phyloP scores from a whole-genome alignment of 192 early-diverging fungal species.

The Linnemannia exigua region DNA sequence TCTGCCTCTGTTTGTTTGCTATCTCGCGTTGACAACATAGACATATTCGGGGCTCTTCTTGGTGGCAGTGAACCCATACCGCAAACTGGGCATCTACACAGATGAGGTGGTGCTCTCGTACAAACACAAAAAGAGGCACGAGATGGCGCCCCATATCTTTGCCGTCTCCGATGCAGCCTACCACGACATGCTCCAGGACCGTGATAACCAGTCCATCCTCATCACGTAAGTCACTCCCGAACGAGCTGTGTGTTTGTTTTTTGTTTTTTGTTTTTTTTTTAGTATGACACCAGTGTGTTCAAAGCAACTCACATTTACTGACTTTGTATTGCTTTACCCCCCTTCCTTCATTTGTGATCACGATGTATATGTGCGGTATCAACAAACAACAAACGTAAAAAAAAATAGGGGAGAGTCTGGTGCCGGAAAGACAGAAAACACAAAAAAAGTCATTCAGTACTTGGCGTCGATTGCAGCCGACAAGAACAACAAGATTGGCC shows the following conservation, averaged over 20 bases:
- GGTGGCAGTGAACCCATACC: constrained; percentile 98
- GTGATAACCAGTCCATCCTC: constrained; percentile 97
- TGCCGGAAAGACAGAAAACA: constrained; percentile 99
- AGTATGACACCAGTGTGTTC: background rate
- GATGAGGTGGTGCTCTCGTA: constrained; percentile 82
- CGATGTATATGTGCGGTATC: background rate
- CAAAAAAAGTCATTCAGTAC: constrained; percentile 99
- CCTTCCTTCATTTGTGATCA: background rate
- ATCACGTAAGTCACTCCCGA: constrained; percentile 90
- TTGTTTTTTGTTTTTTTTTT: background rate
- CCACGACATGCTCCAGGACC: constrained; percentile 93
- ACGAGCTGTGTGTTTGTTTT: too few relatives aligned
- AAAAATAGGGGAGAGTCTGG: constrained; percentile 92
- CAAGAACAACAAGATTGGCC: constrained; percentile 59
- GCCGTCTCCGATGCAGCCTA: constrained; percentile 94
- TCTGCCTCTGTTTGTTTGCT: background rate
- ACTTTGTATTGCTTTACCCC: background rate
- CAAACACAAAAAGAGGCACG: constrained; percentile 77
- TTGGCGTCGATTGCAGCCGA: constrained; percentile 90
- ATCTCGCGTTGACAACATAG: constrained; percentile 65
- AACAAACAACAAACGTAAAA: background rate
- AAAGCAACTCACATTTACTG: background rate
- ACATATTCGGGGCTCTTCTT: constrained; percentile 99
- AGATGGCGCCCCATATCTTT: constrained; percentile 91
- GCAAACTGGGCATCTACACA: constrained; percentile 90